phyloP scores from a whole-genome alignment of 176 grass and related monocot species.

The Saccharum officinarum region DNA sequence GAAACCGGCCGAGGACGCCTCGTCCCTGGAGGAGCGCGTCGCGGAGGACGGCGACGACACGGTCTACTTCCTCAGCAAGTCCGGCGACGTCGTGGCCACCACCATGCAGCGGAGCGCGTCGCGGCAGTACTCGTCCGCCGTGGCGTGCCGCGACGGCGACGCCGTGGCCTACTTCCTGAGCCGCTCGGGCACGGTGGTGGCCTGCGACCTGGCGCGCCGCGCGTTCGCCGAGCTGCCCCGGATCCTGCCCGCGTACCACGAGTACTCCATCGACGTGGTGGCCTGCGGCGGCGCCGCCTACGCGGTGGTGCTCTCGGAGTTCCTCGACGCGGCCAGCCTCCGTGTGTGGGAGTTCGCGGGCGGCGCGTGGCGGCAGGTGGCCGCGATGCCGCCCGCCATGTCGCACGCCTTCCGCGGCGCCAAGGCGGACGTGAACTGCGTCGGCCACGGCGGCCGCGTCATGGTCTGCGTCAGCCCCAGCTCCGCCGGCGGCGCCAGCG shows the following conservation, averaged over 20 bases:
- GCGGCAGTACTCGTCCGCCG: slow-evolving; percentile 66
- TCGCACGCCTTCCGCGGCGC: slow-evolving; percentile 62
- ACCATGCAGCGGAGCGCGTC: slow-evolving; percentile 69
- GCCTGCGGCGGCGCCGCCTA: slow-evolving; percentile 49
- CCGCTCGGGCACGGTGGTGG: slow-evolving; percentile 56
- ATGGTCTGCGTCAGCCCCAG: slow-evolving; percentile 73
- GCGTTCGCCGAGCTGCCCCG: slow-evolving; percentile 64
- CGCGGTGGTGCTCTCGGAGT: slow-evolving; percentile 79
- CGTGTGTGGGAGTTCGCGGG: slow-evolving; percentile 66
- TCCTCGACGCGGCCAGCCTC: slow-evolving; percentile 71
- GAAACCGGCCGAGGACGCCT: slow-evolving; percentile 26
- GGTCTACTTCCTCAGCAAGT: slow-evolving; percentile 84
- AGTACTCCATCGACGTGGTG: slow-evolving; percentile 92
- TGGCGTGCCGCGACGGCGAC: slow-evolving; percentile 39
- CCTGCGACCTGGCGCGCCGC: slow-evolving; percentile 56
- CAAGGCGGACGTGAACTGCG: slow-evolving; percentile 89
- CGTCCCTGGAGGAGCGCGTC: neutral
- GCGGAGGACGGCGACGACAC: slow-evolving; percentile 15
- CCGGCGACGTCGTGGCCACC: slow-evolving; percentile 71
- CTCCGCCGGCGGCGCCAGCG: slow-evolving; percentile 14
- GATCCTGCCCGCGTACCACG: slow-evolving; percentile 53
- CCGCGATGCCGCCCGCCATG: slow-evolving; percentile 81
- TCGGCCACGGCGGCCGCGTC: slow-evolving; percentile 53
- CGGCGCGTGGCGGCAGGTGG: slow-evolving; percentile 66
- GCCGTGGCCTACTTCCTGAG: slow-evolving; percentile 75